phyloP scores from a whole-genome alignment of 805 yeast genomes.

The Candida yuanshanica region DNA sequence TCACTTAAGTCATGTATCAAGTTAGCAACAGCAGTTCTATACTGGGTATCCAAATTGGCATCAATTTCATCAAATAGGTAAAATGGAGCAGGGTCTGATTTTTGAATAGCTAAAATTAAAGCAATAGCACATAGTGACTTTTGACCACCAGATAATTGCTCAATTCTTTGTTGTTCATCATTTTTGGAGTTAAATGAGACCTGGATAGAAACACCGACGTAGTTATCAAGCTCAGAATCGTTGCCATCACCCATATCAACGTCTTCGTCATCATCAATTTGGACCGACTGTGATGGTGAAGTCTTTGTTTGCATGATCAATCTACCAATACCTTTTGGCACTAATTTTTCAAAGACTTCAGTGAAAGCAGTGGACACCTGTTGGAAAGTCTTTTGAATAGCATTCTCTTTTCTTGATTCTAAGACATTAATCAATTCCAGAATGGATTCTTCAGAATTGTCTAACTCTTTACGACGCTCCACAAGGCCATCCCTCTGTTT shows the following conservation, averaged over 20 bases:
- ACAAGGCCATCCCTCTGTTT: constrained; percentile 65
- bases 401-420: constrained; percentile 74
- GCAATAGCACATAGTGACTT: constrained; percentile 96
- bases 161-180: constrained; percentile 82
- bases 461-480: constrained; percentile 62
- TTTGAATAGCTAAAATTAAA: constrained; percentile 86
- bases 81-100: constrained; percentile 95
- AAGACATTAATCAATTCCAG: constrained; percentile 63
- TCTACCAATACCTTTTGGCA: constrained; percentile 76
- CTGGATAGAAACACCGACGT: constrained; percentile 75
- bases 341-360: constrained; percentile 71
- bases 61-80: constrained; percentile 95
- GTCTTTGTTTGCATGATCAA: constrained; percentile 48
- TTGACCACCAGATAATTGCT: constrained; percentile 95
- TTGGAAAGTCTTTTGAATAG: constrained; percentile 71
- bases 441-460: constrained; percentile 64
- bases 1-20: constrained; percentile 60
- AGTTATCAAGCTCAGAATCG: constrained; percentile 37
- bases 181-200: constrained; percentile 85
- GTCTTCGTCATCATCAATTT: constrained; percentile 18
- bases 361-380: constrained; percentile 71
- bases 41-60: constrained; percentile 90
- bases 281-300: constrained; percentile 10
- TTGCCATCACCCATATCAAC: constrained; percentile 17
- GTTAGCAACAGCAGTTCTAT: constrained; percentile 79